Evolutionary conservation across 2,329 filamentous ascomycete species (phyloP).

Genomic region (Pestalotiopsis fici): DNA sequence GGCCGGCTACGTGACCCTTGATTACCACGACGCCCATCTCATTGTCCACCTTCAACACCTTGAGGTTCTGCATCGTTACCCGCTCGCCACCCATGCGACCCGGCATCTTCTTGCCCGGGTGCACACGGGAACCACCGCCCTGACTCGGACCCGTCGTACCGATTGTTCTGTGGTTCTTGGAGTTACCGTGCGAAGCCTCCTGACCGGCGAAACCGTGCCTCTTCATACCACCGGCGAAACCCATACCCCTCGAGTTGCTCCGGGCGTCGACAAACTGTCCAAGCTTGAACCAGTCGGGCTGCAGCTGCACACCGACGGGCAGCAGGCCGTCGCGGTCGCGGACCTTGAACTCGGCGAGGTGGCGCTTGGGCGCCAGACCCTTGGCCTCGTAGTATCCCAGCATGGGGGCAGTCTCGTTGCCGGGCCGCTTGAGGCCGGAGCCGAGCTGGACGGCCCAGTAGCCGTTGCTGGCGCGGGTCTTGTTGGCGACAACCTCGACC

Average conservation of each 20-base stretch:
- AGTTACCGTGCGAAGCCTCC: constrained; percentile 91
- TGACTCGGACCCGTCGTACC: constrained; percentile 89
- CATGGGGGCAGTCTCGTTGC: constrained; percentile 79
- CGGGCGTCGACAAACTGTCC: constrained; percentile 90
- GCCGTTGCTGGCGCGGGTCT: constrained; percentile 77
- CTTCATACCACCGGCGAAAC: constrained; percentile 98
- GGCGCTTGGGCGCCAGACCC: constrained; percentile 79
- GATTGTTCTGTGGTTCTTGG: constrained; percentile 88
- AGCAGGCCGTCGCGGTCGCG: constrained; percentile 71
- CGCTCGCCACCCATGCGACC: constrained; percentile 91
- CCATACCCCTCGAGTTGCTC: constrained; percentile 80
- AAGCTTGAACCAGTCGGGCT: constrained; percentile 86
- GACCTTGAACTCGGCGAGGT: constrained; percentile 87
- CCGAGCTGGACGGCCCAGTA: constrained; percentile 96
- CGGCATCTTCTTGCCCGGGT: constrained; percentile 97
- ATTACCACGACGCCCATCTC: constrained; percentile 87
- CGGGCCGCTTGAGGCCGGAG: constrained; percentile 69
- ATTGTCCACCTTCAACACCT: constrained; percentile 83
- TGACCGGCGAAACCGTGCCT: constrained; percentile 87
- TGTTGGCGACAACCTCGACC: constrained; percentile 85
- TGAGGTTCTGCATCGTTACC: constrained; percentile 89
- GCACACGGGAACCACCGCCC: constrained; percentile 86
- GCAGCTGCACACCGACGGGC: constrained; percentile 72
- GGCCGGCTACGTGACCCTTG: constrained; percentile 82
- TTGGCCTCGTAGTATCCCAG: constrained; percentile 86